A percentile compares a stretch with the other conserved stretches of the same genome.
Conservation (phyloP, 257 asterid species). For the Lantana camara region DNA sequence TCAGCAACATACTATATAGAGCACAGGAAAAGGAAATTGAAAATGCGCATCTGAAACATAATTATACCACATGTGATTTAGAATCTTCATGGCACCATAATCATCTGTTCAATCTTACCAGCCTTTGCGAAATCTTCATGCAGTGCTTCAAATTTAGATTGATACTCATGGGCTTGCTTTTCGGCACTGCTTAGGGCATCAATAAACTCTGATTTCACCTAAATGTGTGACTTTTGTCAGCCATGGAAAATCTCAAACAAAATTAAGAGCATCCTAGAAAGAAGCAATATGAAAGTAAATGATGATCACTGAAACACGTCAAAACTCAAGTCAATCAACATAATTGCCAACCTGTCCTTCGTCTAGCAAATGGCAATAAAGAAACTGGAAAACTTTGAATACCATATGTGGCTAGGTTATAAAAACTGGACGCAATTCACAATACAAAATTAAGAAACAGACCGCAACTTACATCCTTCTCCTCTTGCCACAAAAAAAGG, state of each 20-base stretch:
- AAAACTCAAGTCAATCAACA: constrained; percentile 22
- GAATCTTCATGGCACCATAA: constrained; percentile 20
- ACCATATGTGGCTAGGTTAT: not conserved
- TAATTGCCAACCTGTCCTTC: not conserved
- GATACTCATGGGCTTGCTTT: constrained; percentile 73
- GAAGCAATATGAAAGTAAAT: constrained; percentile 13
- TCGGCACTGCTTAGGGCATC: constrained; percentile 97
- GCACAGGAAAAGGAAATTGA: not conserved
- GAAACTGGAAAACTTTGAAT: not conserved
- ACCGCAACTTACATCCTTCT: not conserved
- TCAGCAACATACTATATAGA: not conserved
- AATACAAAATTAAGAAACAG: not conserved
- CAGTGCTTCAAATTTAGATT: constrained; percentile 63
- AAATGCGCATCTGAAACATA: not conserved
- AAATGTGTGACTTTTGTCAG: constrained; percentile 29
- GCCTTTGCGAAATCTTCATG: constrained; percentile 63
- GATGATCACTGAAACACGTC: constrained; percentile 22
- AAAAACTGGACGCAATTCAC: not conserved
- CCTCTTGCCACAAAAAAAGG: not conserved
- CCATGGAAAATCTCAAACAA: constrained; percentile 10
- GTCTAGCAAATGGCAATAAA: not conserved
- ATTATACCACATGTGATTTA: not conserved
- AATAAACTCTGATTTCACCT: constrained; percentile 93
- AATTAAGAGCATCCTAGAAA: constrained; percentile 8
- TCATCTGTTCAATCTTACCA: constrained; percentile 47